Evolutionary conservation across 495 filamentous ascomycete genomes (phyloP).

Genomic region (Lepidopterella palustris): DNA sequence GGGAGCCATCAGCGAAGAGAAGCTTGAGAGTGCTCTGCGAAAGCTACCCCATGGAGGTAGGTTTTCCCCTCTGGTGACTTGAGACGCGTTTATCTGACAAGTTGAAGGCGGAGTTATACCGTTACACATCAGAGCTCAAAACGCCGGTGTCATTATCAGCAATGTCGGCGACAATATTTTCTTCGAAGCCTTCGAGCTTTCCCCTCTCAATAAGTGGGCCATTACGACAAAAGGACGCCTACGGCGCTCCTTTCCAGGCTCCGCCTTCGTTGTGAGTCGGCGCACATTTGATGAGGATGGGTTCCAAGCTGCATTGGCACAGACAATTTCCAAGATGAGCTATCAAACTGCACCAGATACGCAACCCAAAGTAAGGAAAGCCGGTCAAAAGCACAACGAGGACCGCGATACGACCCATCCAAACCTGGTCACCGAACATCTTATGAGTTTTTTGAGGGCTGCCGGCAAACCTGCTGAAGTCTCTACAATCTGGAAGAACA

Average conservation of each 20-base stretch:
- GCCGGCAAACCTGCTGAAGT: conserved; percentile 34
- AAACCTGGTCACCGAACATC: conserved; percentile 49
- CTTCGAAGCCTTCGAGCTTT: conserved; percentile 54
- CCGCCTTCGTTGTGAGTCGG: conserved; percentile 37
- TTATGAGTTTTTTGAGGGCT: conserved; percentile 44
- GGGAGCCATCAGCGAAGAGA: too few species aligned
- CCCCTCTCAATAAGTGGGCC: conserved; percentile 43
- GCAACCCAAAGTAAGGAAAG: conserved; percentile 41
- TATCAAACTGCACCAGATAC: conserved; percentile 35
- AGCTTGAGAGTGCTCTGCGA: too few species aligned
- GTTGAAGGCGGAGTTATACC: conserved; percentile 23
- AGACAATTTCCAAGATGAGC: conserved; percentile 43
- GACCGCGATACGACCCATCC: conserved; percentile 51
- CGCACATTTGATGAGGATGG: conserved; percentile 31
- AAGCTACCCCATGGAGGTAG: too few species aligned
- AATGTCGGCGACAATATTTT: conserved; percentile 32
- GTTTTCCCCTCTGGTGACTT: too few species aligned
- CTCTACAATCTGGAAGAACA: conserved; percentile 48
- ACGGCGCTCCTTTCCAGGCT: conserved; percentile 49
- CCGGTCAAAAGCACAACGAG: conserved; percentile 37
- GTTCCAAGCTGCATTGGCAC: conserved; percentile 39
- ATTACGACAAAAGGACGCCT: conserved; percentile 47
- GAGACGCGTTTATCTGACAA: background rate
- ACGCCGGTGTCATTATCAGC: conserved; percentile 51
- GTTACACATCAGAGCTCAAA: conserved; percentile 50